Evolutionary conservation across 2,329 filamentous ascomycete species (phyloP).

Genomic region (Alternaria brassicae): DNA sequence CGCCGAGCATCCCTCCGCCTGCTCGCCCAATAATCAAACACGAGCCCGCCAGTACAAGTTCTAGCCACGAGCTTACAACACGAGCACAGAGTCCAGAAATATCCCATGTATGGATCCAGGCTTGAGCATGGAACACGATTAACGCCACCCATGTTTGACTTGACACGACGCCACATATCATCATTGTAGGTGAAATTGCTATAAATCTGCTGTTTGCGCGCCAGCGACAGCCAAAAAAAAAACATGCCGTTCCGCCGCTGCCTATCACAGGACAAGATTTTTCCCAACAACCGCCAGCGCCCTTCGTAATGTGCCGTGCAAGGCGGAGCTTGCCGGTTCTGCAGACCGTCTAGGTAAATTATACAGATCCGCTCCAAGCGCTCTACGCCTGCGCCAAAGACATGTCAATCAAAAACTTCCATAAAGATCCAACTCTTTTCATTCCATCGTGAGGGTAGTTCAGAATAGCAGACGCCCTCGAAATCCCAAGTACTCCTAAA

Average conservation of each 20-base stretch:
- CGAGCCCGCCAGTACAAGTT: not conserved
- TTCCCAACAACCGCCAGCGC: slow-evolving; percentile 2
- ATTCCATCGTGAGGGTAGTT: slow-evolving; percentile 4
- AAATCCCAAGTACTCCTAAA: slow-evolving; percentile 17
- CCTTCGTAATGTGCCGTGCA: not conserved
- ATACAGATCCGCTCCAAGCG: not conserved
- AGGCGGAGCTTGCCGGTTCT: not conserved
- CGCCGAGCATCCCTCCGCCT: not conserved
- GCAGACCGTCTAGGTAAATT: not conserved
- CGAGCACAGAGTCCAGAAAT: not conserved
- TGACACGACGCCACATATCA: not conserved
- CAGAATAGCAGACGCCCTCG: slow-evolving; percentile 1
- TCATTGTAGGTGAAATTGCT: not conserved
- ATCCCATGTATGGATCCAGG: not conserved
- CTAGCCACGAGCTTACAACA: slow-evolving; percentile 1
- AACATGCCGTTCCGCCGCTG: not conserved
- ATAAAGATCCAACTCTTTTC: slow-evolving; percentile 10
- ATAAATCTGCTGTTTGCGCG: not conserved
- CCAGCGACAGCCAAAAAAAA: not conserved
- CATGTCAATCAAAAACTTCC: not conserved
- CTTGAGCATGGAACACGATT: not conserved
- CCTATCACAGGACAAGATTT: not conserved
- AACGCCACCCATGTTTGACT: not conserved
- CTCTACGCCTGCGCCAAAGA: not conserved
- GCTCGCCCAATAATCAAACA: not conserved